These are phyloP conservation scores for Microsporum canis DNA, from an alignment of 2,329 filamentous ascomycete species.

Conservation along the genomic window DNA sequence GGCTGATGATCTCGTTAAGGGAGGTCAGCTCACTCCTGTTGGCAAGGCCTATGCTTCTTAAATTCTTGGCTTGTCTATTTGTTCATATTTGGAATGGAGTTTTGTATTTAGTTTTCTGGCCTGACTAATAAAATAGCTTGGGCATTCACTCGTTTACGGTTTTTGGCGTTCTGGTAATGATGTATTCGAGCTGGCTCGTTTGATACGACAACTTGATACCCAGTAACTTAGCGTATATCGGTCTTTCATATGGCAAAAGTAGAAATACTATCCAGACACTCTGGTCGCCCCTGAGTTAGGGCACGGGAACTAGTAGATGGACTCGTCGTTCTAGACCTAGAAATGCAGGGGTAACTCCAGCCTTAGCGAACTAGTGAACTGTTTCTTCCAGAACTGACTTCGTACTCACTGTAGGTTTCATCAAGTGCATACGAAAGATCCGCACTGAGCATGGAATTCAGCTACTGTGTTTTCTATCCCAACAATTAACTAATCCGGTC, in stretches of 20 bases:
- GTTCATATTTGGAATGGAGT: conserved; percentile 3
- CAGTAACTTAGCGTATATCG: background rate
- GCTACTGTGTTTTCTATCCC: too few species aligned
- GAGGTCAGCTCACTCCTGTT: conserved; percentile 13
- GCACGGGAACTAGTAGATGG: too few species aligned
- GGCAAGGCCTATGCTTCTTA: conserved; percentile 23
- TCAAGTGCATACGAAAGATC: too few species aligned
- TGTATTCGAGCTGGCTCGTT: conserved; percentile 2
- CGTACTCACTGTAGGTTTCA: too few species aligned
- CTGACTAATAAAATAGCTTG: background rate
- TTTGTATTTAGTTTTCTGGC: background rate
- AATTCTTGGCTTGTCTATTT: background rate
- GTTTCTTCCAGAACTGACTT: too few species aligned
- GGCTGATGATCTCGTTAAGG: conserved; percentile 10
- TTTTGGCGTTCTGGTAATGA: background rate
- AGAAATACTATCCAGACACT: background rate
- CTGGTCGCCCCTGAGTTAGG: background rate
- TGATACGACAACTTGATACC: background rate
- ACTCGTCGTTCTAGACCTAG: too few species aligned
- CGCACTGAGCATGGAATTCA: too few species aligned
- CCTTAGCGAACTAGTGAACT: too few species aligned
- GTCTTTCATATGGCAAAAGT: background rate
- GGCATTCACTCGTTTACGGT: background rate
- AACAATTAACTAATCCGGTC: too few species aligned
- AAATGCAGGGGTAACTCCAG: too few species aligned